A percentile compares a stretch with the other conserved stretches of the same genome.
These are phyloP conservation scores for Cercospora sp. DNA, from an alignment of 2,329 filamentous ascomycete species.

Conservation along the genomic window DNA sequence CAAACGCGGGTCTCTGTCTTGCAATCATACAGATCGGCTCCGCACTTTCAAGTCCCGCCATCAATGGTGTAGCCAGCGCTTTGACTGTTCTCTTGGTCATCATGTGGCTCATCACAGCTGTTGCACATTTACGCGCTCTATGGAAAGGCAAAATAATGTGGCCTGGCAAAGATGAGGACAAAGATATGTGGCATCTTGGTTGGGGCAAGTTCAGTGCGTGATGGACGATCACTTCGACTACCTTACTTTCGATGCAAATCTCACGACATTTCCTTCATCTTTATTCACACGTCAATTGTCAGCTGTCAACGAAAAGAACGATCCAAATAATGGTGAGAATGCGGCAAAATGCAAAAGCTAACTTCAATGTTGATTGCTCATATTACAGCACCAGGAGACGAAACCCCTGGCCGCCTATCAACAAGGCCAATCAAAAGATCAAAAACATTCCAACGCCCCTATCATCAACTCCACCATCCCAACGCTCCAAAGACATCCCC, in stretches of 20 bases:
- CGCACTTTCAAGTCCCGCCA: constrained; percentile 52
- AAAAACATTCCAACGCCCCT: background rate
- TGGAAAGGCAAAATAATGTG: constrained; percentile 55
- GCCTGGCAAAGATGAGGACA: constrained; percentile 62
- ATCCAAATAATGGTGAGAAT: background rate
- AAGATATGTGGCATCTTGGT: constrained; percentile 36
- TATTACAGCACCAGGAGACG: background rate
- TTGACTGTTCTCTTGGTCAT: constrained; percentile 57
- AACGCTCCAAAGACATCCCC: background rate
- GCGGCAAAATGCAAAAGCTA: background rate
- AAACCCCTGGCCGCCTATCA: background rate
- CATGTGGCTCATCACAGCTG: constrained; percentile 57
- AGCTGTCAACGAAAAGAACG: background rate
- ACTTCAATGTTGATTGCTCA: background rate
- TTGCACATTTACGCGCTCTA: constrained; percentile 54
- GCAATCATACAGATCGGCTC: constrained; percentile 59
- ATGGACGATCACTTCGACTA: background rate
- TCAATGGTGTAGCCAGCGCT: constrained; percentile 57
- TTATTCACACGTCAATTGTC: no score
- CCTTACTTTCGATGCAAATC: background rate
- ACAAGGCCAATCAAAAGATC: background rate
- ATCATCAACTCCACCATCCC: background rate
- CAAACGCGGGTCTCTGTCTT: constrained; percentile 63
- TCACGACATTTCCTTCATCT: background rate
- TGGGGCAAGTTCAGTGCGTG: constrained; percentile 21